A percentile compares a stretch with the other conserved stretches of the same genome.
These are phyloP conservation scores for Macrolepiota fuliginosa DNA, from an alignment of 768 basidiomycete genomes.

Conservation along the genomic window DNA sequence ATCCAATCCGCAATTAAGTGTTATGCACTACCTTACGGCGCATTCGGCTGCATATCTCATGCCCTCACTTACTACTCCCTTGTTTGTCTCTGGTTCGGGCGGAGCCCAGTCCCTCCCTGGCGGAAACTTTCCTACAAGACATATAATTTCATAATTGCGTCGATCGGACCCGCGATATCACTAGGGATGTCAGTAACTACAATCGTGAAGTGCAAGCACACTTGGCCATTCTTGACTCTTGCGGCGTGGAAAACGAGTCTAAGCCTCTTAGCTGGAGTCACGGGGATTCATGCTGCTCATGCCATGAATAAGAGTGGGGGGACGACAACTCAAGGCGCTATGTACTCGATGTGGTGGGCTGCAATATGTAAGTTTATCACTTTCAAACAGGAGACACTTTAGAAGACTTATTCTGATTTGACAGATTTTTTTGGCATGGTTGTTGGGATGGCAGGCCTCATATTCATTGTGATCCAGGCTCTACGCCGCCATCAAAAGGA, in stretches of 20 bases:
- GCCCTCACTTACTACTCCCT: neutral
- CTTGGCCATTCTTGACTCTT: neutral
- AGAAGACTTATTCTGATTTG: no score
- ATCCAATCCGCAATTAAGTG: neutral
- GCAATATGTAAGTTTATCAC: no score
- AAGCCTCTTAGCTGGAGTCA: neutral
- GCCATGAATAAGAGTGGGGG: no score
- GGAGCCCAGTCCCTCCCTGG: neutral
- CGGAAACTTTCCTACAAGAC: neutral
- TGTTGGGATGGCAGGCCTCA: no score
- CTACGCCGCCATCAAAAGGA: no score
- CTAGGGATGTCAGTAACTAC: neutral
- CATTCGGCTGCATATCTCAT: neutral
- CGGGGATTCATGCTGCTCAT: neutral
- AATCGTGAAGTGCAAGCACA: neutral
- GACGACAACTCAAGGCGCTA: no score
- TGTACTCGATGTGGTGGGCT: no score
- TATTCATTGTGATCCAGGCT: no score
- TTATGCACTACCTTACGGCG: neutral
- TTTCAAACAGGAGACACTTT: no score
- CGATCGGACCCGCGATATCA: no score
- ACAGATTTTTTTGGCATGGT: no score
- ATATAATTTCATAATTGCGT: neutral
- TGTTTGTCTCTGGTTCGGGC: neutral
- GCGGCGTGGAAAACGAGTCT: neutral